Base-by-base conservation (phyloP, 768 basidiomycete genomes). In the Phylloporus arenicola region DNA sequence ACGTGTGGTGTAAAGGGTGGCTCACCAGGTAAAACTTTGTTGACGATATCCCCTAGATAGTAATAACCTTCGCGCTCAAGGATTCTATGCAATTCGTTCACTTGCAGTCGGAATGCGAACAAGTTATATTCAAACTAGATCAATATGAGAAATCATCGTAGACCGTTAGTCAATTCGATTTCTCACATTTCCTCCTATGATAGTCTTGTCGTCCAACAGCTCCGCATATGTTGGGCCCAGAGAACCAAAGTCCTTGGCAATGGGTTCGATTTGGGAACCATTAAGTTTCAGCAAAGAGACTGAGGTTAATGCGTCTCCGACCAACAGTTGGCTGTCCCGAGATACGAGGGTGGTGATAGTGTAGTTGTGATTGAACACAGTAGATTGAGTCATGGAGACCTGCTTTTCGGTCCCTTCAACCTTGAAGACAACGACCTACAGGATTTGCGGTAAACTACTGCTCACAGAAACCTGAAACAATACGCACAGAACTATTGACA, bases 301-400 rank as follows among this genome's bases (percentile, higher is more conserved):
- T 0, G 91, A 92, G 62, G 80, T 82, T 24, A 94, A 78, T 8
- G 84, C 82, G 60, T 96, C 93, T 31, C 88, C 88, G n/a, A 83
- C 76, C 16, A 88, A 68, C 22, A 95, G 63, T 41, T 68, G 70
- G 52, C 82, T 68, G 3, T 72, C 76, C 42, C 75, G 76, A 3
- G 79, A 70, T 0, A 77, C 80, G 19, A 96, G 68, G 48, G 79
- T 82, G 4, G 79, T 81, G 25, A 93, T 81, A 50, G 88, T 53
- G 68, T 93, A 92, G 48, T 88, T 92, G 62, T 91, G 88, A 55
- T 86, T 83, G 85, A 90, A 93, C 34, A 78, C 72, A 0, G 78
- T 64, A 7, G 80, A 57, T 27, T 72, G 70, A 6, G 61, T 59
- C 55, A 70, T 67, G 1, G 64, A 55, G 30, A 69, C 57, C 14